phyloP scores from a whole-genome alignment of 331 rosid genomes.

The Spiraea crenata region DNA sequence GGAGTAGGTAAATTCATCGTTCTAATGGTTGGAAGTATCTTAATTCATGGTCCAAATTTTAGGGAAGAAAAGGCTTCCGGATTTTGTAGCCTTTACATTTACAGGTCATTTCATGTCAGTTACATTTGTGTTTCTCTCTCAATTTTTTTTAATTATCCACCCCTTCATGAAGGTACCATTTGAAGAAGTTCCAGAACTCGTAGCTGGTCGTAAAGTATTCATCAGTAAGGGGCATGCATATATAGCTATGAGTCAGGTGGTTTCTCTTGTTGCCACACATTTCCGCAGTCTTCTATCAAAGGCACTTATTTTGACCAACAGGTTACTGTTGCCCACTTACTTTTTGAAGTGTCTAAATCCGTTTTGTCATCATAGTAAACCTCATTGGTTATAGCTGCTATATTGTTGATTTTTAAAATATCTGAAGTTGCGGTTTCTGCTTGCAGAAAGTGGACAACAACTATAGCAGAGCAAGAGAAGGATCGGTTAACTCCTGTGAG shows the following conservation, averaged over 20 bases:
- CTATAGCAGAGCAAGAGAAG: slow-evolving; percentile 71
- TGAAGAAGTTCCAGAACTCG: slow-evolving; percentile 97
- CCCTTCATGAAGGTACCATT: slow-evolving; percentile 66
- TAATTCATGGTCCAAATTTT: not conserved
- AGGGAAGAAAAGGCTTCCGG: slow-evolving; percentile 1
- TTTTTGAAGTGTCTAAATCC: not conserved
- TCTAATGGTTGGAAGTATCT: not conserved
- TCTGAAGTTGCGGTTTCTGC: slow-evolving; percentile 29
- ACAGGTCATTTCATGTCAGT: slow-evolving; percentile 12
- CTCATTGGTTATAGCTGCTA: not conserved
- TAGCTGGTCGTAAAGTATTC: slow-evolving; percentile 79
- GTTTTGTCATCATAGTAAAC: not conserved
- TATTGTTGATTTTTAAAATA: slow-evolving; percentile 17
- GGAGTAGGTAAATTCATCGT: not conserved
- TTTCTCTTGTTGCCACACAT: slow-evolving; percentile 72
- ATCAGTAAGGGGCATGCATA: slow-evolving; percentile 77
- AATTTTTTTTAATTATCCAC: not conserved
- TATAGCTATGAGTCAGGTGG: slow-evolving; percentile 84
- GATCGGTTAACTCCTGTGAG: slow-evolving; percentile 88
- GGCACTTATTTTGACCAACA: slow-evolving; percentile 80
- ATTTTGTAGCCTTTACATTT: not conserved
- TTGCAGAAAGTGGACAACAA: slow-evolving; percentile 90
- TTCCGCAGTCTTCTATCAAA: slow-evolving; percentile 81
- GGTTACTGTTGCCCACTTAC: slow-evolving; percentile 40
- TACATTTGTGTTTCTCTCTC: slow-evolving; percentile 14